These are phyloP conservation scores for Tolypocladium inflatum DNA, from an alignment of 2,329 filamentous ascomycete genomes.

Conservation along the genomic window DNA sequence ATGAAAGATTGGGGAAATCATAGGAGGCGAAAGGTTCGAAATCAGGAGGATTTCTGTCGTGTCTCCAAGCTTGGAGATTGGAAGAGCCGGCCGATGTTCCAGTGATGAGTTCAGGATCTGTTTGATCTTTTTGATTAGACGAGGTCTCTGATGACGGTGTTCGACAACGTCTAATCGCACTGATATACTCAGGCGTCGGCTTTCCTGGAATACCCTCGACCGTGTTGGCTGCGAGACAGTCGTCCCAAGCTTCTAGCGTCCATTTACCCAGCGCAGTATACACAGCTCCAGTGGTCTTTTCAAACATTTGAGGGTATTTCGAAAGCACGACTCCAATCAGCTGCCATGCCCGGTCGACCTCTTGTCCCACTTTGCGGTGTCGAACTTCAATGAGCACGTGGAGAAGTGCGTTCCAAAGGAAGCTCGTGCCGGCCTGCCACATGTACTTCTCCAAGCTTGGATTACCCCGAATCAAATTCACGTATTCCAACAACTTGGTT, in stretches of 20 bases:
- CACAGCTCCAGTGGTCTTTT: not conserved
- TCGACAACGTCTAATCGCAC: not conserved
- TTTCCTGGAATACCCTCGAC: not conserved
- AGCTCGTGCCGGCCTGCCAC: not conserved
- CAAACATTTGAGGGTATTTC: not conserved
- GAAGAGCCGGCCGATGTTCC: not conserved
- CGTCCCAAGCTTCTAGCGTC: not conserved
- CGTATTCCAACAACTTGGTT: not conserved
- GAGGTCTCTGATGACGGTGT: not conserved
- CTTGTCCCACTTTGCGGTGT: not conserved
- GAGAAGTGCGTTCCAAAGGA: not conserved
- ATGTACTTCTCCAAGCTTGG: not conserved
- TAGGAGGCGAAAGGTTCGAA: not conserved
- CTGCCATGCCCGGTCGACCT: not conserved
- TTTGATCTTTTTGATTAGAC: not conserved
- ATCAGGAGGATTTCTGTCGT: not conserved
- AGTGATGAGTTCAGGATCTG: not conserved
- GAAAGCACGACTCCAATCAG: not conserved
- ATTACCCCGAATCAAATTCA: not conserved
- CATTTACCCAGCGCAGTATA: not conserved
- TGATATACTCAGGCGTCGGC: not conserved
- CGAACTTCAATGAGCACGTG: not conserved
- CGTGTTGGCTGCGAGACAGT: not conserved
- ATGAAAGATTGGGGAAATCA: not conserved
- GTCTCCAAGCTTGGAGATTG: not conserved